phyloP scores from a whole-genome alignment of 2,329 filamentous ascomycete species.

The Emmonsia crescens region DNA sequence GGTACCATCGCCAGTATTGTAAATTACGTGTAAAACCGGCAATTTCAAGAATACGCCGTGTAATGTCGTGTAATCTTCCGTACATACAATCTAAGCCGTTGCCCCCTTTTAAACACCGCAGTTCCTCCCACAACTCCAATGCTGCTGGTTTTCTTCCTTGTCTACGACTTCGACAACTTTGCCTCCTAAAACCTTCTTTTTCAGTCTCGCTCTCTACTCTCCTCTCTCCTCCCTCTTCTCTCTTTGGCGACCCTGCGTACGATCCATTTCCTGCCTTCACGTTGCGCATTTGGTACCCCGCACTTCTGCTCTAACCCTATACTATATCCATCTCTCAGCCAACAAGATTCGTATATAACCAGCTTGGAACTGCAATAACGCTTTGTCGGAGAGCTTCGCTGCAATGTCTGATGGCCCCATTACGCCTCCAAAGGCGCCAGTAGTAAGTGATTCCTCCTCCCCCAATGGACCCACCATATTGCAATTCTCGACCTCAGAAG shows the following conservation, averaged over 20 bases:
- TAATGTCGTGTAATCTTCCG: neutral
- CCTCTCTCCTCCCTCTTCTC: neutral
- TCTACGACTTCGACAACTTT: neutral
- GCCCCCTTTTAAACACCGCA: neutral
- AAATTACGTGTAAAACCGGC: neutral
- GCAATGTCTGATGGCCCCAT: constrained; percentile 30
- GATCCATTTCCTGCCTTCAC: neutral
- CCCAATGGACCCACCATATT: neutral
- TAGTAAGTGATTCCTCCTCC: constrained; percentile 24
- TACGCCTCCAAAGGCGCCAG: constrained; percentile 26
- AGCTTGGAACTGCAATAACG: no score
- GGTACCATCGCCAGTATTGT: neutral
- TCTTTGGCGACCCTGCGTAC: neutral
- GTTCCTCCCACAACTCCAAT: neutral
- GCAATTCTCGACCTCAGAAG: neutral
- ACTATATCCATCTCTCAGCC: neutral
- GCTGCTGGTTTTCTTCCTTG: neutral
- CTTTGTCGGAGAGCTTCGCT: constrained; percentile 1
- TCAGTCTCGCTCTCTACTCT: neutral
- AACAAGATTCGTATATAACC: neutral
- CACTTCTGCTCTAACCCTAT: neutral
- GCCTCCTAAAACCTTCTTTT: neutral
- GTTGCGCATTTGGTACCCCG: neutral
- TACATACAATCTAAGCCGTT: neutral
- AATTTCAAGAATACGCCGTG: neutral